Evolutionary conservation across 1,284 basidiomycete genomes (phyloP).

Genomic region (Ceratobasidium sp.): DNA sequence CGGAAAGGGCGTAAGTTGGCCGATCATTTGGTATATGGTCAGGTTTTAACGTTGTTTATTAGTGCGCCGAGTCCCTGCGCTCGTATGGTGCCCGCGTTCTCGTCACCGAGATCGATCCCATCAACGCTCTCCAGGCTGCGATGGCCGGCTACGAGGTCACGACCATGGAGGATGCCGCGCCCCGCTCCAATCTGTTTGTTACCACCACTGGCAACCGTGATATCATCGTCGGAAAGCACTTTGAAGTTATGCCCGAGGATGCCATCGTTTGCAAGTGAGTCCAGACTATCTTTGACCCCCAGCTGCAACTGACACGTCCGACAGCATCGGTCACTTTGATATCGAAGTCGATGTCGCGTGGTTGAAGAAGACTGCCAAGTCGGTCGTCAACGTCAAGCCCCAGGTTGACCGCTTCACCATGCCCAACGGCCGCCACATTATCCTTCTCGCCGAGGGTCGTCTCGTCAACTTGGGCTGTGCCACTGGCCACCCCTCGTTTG

Average conservation of each 20-base stretch:
- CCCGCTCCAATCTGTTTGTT: constrained; percentile 90
- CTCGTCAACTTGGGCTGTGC: constrained; percentile 97
- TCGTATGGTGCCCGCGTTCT: constrained; percentile 97
- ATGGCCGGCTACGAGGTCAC: constrained; percentile 99
- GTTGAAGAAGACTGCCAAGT: constrained; percentile 92
- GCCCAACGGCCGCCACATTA: constrained; percentile 88
- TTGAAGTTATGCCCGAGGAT: constrained; percentile 94
- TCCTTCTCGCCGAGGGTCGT: constrained; percentile 97
- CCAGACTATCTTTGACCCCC: neutral
- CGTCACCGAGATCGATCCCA: constrained; percentile 98
- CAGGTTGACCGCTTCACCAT: constrained; percentile 99
- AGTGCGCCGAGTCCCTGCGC: constrained; percentile 97
- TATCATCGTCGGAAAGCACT: constrained; percentile 95
- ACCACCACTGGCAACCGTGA: constrained; percentile 99
- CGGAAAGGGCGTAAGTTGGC: constrained; percentile 87
- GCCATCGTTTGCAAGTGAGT: constrained; percentile 97
- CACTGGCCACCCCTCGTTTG: constrained; percentile 93
- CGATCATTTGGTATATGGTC: neutral
- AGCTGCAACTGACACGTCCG: constrained; percentile 18
- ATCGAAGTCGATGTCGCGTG: constrained; percentile 99
- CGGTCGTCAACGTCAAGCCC: constrained; percentile 93
- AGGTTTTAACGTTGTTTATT: constrained; percentile 40
- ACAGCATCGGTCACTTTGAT: constrained; percentile 96
- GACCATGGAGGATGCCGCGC: constrained; percentile 97
- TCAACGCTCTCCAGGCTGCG: constrained; percentile 98